Evolutionary conservation across 108 stramenopile genomes (phyloP).

Genomic region (Fistulifera pelliculosa): DNA sequence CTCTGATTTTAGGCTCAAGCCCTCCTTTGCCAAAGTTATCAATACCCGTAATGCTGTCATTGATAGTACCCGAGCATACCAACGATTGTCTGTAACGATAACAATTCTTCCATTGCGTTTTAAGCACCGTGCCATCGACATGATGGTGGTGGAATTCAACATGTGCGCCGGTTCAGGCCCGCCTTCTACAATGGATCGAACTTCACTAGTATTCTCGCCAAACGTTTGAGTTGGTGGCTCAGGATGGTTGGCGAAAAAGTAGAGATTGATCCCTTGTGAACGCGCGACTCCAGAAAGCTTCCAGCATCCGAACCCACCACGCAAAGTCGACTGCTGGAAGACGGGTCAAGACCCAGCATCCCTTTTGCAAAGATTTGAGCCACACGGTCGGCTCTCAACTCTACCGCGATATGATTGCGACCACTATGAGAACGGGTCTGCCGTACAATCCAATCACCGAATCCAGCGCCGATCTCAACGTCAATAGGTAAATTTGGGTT

Average conservation of each 20-base stretch:
- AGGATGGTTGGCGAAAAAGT: constrained; percentile 74
- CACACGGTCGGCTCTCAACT: constrained; percentile 74
- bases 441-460: constrained; percentile 71
- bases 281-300: constrained; percentile 30
- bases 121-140: constrained; percentile 40
- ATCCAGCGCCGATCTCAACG: constrained; percentile 74
- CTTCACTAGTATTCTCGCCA: constrained; percentile 24
- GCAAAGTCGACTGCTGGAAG: constrained; percentile 18
- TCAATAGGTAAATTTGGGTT: constrained; percentile 27
- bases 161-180: constrained; percentile 77
- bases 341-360: constrained; percentile 41
- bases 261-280: constrained; percentile 25
- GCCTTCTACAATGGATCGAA: constrained; percentile 28
- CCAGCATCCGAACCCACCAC: constrained; percentile 71
- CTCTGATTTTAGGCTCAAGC: not conserved
- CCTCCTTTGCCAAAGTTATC: not conserved
- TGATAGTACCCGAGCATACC: constrained; percentile 62
- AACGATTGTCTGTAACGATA: constrained; percentile 76
- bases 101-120: constrained; percentile 35
- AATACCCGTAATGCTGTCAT: constrained; percentile 16
- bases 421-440: constrained; percentile 52
- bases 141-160: constrained; percentile 42
- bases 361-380: constrained; percentile 49
- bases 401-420: constrained; percentile 59
- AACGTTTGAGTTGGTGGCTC: constrained; percentile 84